Conservation (phyloP, 129 eudicot species). For the Logfia minima region DNA sequence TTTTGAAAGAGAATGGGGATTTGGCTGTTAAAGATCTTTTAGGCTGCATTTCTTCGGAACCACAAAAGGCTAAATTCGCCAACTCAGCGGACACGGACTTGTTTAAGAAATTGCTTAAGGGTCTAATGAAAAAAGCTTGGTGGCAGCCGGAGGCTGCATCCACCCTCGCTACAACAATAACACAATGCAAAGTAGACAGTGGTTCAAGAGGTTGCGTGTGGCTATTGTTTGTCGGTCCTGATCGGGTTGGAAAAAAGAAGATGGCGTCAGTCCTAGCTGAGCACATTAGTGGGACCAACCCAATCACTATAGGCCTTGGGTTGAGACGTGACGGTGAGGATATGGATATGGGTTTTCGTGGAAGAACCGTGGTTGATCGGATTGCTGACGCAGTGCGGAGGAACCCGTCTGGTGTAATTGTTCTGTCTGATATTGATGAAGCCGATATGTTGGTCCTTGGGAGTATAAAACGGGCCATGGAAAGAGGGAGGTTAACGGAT, state of each 20-base stretch:
- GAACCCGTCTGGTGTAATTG: constrained; percentile 76
- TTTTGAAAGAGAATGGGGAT: constrained; percentile 37
- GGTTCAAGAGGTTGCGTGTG: constrained; percentile 68
- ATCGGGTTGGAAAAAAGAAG: constrained; percentile 75
- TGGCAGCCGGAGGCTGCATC: constrained; percentile 99
- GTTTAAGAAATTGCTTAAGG: constrained; percentile 87
- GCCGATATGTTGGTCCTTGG: constrained; percentile 81
- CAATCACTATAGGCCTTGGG: constrained; percentile 66
- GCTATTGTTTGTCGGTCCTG: constrained; percentile 89
- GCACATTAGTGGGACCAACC: constrained; percentile 60
- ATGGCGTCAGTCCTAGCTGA: constrained; percentile 84
- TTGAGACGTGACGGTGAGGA: constrained; percentile 59
- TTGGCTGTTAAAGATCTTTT: constrained; percentile 59
- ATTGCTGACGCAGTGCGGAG: constrained; percentile 79
- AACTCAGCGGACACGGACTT: constrained; percentile 63
- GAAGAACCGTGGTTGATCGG: constrained; percentile 75
- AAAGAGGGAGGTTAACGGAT: constrained; percentile 75
- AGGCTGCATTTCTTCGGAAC: constrained; percentile 74
- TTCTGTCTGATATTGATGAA: constrained; percentile 82
- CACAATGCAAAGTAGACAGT: constrained; percentile 58
- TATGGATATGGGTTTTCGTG: constrained; percentile 60
- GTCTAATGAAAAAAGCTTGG: constrained; percentile 83
- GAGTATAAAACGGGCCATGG: constrained; percentile 78
- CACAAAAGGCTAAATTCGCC: constrained; percentile 56
- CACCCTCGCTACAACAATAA: constrained; percentile 66